Evolutionary conservation across 1,284 basidiomycete species (phyloP), one percentile per base, ranked within the genome.

Genomic region (Mycocalia duriaeana): DNA sequence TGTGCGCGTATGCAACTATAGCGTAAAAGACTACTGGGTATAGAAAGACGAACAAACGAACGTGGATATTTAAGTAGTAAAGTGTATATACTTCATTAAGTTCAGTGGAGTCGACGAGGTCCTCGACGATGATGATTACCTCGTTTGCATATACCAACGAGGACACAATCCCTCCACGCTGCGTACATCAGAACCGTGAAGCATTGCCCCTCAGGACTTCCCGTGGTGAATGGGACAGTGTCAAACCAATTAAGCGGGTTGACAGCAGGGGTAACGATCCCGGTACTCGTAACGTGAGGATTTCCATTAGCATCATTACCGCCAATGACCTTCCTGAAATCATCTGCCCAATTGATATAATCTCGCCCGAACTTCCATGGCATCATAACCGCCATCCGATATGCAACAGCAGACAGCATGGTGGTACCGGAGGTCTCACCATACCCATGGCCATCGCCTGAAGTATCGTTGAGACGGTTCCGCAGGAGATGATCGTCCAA

Each of bases 371-470:
- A 62, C 22, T 49, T 45, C 1, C 40, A 23, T 5, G 61, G 57
- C n/a, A 34, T 14, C 11, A 43, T 25, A 2, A 43, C 38, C 7
- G 60, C 68, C 51, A 69, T 69, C 4, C 75, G 66, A 50, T 72
- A 76, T 1, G 66, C 70, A 5, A 68, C 67, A 4, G 67, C 60
- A 0, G 74, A 72, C 13, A 77, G 52, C 16, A 75, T 54, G 6
- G 67, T 60, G 18, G 68, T 68, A 9, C 74, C 70, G 0, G 73
- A 67, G 1, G 67, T 68, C 49, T 76, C 75, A 4, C 71, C 69
- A 37, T 70, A 76, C 5, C 63, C 61, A 35, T 64, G 55, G 25
- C 57, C 59, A 2, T 50, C 50, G 35, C 50, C 54, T 5, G 65
- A 53, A 44, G 71, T 65, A 51, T 72, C 65, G 52, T 75, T 57